Conservation (phyloP, 306 rosid species). For the Sicyos baderoa region DNA sequence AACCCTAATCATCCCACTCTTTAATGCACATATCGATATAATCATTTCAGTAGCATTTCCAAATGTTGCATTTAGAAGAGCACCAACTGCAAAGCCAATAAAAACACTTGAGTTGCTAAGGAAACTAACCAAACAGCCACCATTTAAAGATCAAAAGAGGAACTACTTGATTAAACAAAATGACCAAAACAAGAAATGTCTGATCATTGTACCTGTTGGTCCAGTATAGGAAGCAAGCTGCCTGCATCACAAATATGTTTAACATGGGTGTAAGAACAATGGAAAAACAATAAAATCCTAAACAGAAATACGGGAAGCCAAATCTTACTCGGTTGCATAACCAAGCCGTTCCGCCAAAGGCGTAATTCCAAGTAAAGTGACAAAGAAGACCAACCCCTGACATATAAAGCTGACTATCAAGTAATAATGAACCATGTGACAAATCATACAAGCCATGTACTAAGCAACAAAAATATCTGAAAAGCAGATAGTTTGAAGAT, state of each 20-base stretch:
- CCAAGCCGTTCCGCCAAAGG: slow-evolving; percentile 91
- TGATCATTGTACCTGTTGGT: slow-evolving; percentile 52
- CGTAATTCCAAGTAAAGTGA: slow-evolving; percentile 66
- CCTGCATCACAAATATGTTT: slow-evolving; percentile 35
- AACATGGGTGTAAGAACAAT: slow-evolving; percentile 12
- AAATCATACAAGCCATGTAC: slow-evolving; percentile 15
- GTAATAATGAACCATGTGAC: slow-evolving; percentile 16
- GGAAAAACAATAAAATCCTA: not conserved
- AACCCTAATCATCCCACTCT: slow-evolving; percentile 81
- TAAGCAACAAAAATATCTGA: not conserved
- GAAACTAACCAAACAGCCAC: slow-evolving; percentile 13
- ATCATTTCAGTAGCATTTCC: slow-evolving; percentile 93
- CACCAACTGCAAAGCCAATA: slow-evolving; percentile 64
- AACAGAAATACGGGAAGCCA: not conserved
- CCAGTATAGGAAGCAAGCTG: slow-evolving; percentile 92
- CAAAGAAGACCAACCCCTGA: slow-evolving; percentile 82
- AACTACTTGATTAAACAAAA: not conserved
- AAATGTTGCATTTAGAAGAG: slow-evolving; percentile 82
- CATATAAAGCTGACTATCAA: slow-evolving; percentile 26
- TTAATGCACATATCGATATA: slow-evolving; percentile 72
- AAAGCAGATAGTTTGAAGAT: not conserved
- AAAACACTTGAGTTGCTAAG: not conserved
- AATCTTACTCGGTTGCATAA: slow-evolving; percentile 68
- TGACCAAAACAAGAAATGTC: not conserved
- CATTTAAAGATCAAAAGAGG: not conserved